These are phyloP conservation scores for Calonectria pseudoturangicola DNA, from an alignment of 2,329 filamentous ascomycete species.

Conservation along the genomic window DNA sequence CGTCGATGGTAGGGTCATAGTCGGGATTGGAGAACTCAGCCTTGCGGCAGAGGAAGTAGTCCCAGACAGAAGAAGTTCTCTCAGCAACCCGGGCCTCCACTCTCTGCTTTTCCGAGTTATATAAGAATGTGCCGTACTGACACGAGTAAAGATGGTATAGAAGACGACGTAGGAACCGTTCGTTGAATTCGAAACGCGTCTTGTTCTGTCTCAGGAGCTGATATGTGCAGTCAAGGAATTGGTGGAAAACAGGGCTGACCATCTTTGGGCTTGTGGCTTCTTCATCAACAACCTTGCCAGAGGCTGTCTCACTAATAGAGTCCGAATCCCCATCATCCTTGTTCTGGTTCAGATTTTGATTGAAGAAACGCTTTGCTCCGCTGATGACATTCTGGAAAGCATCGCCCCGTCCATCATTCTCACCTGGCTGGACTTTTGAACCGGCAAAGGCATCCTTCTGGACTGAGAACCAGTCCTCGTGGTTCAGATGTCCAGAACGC, in stretches of 20 bases:
- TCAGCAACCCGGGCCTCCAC: conserved; percentile 80
- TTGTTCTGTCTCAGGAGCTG: conserved; percentile 91
- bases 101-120: conserved; percentile 94
- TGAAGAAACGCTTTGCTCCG: conserved; percentile 93
- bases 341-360: conserved; percentile 82
- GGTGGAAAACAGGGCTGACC: conserved; percentile 96
- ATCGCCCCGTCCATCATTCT: conserved; percentile 78
- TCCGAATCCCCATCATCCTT: conserved; percentile 80
- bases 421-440: conserved; percentile 76
- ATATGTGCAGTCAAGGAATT: conserved; percentile 96
- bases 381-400: conserved; percentile 91
- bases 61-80: conserved; percentile 92
- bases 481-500: conserved; percentile 89
- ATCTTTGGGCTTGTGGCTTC: conserved; percentile 90
- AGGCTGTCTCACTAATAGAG: conserved; percentile 63
- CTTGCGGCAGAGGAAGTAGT: conserved; percentile 90
- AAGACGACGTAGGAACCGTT: conserved; percentile 90
- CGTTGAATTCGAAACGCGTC: conserved; percentile 95
- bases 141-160: conserved; percentile 97
- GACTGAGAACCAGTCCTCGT: conserved; percentile 94
- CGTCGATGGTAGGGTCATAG: conserved; percentile 85
- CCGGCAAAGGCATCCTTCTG: conserved; percentile 87
- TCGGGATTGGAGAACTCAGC: conserved; percentile 88
- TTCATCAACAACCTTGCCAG: conserved; percentile 66
- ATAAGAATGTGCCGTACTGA: conserved; percentile 97